Base-by-base conservation (phyloP, 345 rosid genomes). In the Eutrema yunnanense region DNA sequence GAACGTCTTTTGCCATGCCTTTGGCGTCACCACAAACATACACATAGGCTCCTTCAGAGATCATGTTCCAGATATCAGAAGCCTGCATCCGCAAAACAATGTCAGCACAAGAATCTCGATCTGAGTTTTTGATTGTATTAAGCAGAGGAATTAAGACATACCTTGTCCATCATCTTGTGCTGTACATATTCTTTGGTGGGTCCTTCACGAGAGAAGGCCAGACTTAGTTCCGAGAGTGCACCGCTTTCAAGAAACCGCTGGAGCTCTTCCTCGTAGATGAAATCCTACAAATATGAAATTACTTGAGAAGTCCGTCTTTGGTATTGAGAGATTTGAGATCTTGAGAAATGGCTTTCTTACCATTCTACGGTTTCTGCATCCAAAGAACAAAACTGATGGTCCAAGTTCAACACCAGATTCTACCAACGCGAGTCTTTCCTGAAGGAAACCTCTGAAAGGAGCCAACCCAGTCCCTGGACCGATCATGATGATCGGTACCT, bases 11-110 rank as follows among this genome's bases (percentile, higher is more conserved):
- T 2, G 99, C 98, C 99, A 96, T 96, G 79, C 98, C 97, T 73
- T 96, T 96, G 71, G 99, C 99, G 79, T 96, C 99, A 78, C 99
- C 98, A 58, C 99, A 96, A 16, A 96, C 98, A 78, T 96, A 96
- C 9, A 92, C 46, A 67, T 90, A 92, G 3, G 82, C 99, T 66
- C 96, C 98, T 73, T 82, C 78, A 13, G 94, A 88, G 76, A 90
- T 81, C 80, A 86, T 76, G 78, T 69, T 84, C 99, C 99, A 96
- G 57, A 96, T 83, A 49, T 90, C 86, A 3, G 83, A 73, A 27
- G 97, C 98, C 99, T 96, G 83, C 50, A 70, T 62, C 13, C 33
- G 12, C 62, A 0, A 53, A 26, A 3, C 7, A 0, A 0, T 57
- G 72, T 60, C 30, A 50, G 43, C 13, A 33, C 33, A 43, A 41